Base-by-base conservation (phyloP, 2,329 filamentous ascomycete genomes). In the Cladophialophora chaetospira region DNA sequence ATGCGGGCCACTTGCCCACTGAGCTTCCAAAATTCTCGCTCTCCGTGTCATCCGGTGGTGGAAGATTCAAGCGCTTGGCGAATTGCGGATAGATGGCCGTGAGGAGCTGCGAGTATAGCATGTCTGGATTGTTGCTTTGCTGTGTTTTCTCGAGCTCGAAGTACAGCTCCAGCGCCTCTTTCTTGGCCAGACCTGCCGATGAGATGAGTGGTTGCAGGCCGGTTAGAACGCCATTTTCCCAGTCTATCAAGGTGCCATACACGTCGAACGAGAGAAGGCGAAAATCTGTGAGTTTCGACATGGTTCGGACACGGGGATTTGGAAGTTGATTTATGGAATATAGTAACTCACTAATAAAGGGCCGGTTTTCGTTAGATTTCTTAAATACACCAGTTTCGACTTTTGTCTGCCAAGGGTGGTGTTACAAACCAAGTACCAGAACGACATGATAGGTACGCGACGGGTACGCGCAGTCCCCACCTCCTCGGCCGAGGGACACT, bases 171-270 rank as follows among this genome's bases (percentile, higher is more conserved):
- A 58, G 51, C 8, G 48, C 26, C n/a, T 40, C 26, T 15, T 52
- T 38, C 36, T 51, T n/a, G 38, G 46, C 15, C 5, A 55, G 35
- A 35, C 47, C 3, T 31, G 36, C 8, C 25, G 46, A 19, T n/a
- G 51, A 31, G 23, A 17, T 55, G 21, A 58, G 42, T 1, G 36
- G 11, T 6, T 46, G 42, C 25, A 58, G 36, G 25, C 49, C 44
- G 3, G 31, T 29, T 17, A 49, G 49, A 55, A 90, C 80, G 57
- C 87, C 87, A 9, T 75, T 68, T 70, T 91, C 86, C 87, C 87
- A 91, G 76, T 92, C 87, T 60, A 92, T 83, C 3, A 92, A 79
- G 0, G 89, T 92, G 70, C 88, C 88, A 70, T 89, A 92, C 74
- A 88, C 85, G 72, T 93, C 88, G 72, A 92, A 91, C 67, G 83